These are phyloP conservation scores for Neurospora sp. DNA, from an alignment of 2,329 filamentous ascomycete species.

Conservation along the genomic window DNA sequence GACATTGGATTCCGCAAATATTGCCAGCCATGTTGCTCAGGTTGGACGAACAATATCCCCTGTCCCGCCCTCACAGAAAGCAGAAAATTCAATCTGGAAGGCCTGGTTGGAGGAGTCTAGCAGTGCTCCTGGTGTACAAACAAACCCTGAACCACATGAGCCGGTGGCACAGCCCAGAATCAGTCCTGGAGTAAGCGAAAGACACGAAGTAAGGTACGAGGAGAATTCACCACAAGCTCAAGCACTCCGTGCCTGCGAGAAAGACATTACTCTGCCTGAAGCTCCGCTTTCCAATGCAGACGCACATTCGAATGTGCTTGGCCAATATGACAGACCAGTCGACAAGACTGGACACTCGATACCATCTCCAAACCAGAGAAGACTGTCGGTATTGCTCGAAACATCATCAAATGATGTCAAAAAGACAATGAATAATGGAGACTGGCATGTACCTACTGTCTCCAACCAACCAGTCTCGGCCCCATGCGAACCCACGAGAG, in stretches of 20 bases:
- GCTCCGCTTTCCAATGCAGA: background rate
- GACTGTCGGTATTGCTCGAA: background rate
- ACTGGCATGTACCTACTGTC: background rate
- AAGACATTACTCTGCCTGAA: background rate
- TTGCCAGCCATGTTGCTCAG: slow-evolving; percentile 17
- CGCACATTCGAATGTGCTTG: background rate
- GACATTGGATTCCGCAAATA: slow-evolving; percentile 11
- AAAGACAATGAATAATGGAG: background rate
- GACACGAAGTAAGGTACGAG: background rate
- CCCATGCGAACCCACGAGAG: background rate
- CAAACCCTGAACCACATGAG: background rate
- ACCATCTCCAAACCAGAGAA: background rate
- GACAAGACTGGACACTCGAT: background rate
- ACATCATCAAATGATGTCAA: background rate
- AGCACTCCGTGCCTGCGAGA: background rate
- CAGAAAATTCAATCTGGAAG: slow-evolving; percentile 19
- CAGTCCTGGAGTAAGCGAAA: slow-evolving; percentile 16
- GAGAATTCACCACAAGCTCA: background rate
- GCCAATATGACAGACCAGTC: background rate
- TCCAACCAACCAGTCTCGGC: background rate
- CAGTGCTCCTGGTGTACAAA: slow-evolving; percentile 1
- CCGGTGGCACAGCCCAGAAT: background rate
- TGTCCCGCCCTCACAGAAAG: slow-evolving; percentile 13
- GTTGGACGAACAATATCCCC: slow-evolving; percentile 11
- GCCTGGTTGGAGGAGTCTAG: slow-evolving; percentile 12